Base-by-base conservation (phyloP, 768 basidiomycete species). In the Lactarius trivialis region DNA sequence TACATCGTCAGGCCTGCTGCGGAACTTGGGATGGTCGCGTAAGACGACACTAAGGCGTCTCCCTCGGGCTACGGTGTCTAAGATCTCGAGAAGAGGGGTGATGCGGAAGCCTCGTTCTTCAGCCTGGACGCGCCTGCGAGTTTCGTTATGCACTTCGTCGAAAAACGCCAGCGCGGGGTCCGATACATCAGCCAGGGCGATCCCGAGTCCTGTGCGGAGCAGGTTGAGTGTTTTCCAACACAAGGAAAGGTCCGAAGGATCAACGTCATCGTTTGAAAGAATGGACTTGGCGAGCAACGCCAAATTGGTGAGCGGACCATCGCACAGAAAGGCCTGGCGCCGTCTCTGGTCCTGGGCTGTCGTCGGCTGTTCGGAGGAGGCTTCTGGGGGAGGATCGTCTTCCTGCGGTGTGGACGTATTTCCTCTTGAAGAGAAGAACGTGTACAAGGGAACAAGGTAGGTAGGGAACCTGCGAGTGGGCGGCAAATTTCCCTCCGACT, bases 171-270 rank as follows among this genome's bases (percentile, higher is more conserved):
- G 51, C 24, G 52, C 21, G 2, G 28, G 17, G 0, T 34, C 21
- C 3, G 51, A 45, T 19, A 48, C 41, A 1, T 48, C 41, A 3
- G 34, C 33, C 33, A 21, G 41, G 26, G 52, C 8, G 1, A 58
- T 54, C n/a, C 21, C 33, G 26, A 62, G 56, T 12, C 36, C 33
- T 28, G 26, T 62, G 41, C 52, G 19, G 26, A 62, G 61, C 11
- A 57, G 17, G 33, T 62, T 51, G 41, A 62, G 51, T n/a, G 56
- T 37, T 17, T 17, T 52, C 61, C 61, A 62, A 21, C 56, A 62
- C 26, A 62, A 28, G 5, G 61, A 52, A 32, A 62, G 61, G 26
- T 12, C 32, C 2, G n/a, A 48, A 3, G 24, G 41, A 12, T 24
- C 41, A 7, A 24, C 49, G 6, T 24, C 14, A 15, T 45, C 51